These are phyloP conservation scores for Starmerella floricola DNA, from an alignment of 805 yeast species.

Conservation along the genomic window DNA sequence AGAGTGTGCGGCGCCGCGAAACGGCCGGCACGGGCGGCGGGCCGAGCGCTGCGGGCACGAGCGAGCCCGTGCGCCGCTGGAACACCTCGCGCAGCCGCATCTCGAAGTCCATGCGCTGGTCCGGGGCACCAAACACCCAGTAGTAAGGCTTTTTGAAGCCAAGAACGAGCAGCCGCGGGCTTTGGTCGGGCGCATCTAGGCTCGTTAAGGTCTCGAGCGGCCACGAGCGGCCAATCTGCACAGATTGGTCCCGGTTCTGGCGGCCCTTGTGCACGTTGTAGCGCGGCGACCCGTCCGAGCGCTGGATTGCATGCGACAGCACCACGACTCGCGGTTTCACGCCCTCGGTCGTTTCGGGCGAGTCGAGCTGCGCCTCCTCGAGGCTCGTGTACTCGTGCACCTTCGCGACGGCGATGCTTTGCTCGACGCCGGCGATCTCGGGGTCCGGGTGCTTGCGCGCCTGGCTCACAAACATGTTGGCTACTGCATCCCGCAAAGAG, in stretches of 20 bases:
- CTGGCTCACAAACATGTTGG: conserved; percentile 11
- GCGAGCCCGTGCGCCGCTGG: conserved; percentile 32
- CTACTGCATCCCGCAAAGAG: conserved; percentile 10
- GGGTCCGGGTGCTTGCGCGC: conserved; percentile 11
- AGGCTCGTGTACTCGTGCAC: conserved; percentile 15
- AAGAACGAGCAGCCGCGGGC: conserved; percentile 34
- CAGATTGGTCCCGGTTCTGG: conserved; percentile 55
- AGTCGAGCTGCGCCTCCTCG: conserved; percentile 13
- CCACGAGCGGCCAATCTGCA: conserved; percentile 93
- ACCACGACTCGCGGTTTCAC: conserved; percentile 20
- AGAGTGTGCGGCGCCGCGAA: conserved; percentile 9
- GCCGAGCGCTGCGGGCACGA: conserved; percentile 2
- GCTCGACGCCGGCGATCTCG: conserved; percentile 11
- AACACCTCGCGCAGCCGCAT: conserved; percentile 42
- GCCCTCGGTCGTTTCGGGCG: neutral
- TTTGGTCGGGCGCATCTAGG: conserved; percentile 40
- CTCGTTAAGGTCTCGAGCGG: conserved; percentile 54
- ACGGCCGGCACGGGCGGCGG: conserved; percentile 12
- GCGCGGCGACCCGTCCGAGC: conserved; percentile 27
- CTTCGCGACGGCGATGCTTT: conserved; percentile 5
- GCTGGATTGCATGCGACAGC: conserved; percentile 6
- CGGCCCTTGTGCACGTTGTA: conserved; percentile 69
- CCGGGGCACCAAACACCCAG: conserved; percentile 58
- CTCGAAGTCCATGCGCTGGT: conserved; percentile 49
- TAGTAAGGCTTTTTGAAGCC: conserved; percentile 66